Percentiles rank a stretch among this genome's conserved stretches.
Conservation (phyloP, 1,139 yeast species). For the Candida sanyaensis region DNA sequence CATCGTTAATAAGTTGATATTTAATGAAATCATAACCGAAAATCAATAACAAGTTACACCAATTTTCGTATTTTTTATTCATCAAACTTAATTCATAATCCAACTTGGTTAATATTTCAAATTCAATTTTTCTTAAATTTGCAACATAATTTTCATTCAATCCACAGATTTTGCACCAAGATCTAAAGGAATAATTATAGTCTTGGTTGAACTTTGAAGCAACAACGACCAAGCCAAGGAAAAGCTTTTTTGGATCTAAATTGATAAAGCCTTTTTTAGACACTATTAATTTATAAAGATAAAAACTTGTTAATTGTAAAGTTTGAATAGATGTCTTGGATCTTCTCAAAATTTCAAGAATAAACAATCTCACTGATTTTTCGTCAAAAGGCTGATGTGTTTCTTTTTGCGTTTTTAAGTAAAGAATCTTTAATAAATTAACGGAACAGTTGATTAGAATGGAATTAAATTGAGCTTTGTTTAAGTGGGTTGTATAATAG, state of each 20-base stretch:
- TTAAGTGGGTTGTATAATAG: conserved; percentile 42
- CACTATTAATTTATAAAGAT: conserved; percentile 51
- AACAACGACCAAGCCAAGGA: conserved; percentile 65
- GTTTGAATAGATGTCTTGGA: conserved; percentile 68
- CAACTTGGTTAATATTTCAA: conserved; percentile 52
- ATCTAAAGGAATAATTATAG: conserved; percentile 63
- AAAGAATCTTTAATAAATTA: conserved; percentile 39
- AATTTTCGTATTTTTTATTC: conserved; percentile 50
- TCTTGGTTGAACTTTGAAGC: conserved; percentile 77
- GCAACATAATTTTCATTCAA: conserved; percentile 33
- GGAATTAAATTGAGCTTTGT: conserved; percentile 43
- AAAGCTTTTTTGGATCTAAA: conserved; percentile 62
- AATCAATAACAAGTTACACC: conserved; percentile 50
- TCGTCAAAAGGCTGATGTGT: conserved; percentile 12
- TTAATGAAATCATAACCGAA: conserved; percentile 48
- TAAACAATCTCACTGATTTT: conserved; percentile 42
- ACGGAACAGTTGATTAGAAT: conserved; percentile 41
- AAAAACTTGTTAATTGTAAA: conserved; percentile 67
- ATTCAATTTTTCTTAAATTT: conserved; percentile 56
- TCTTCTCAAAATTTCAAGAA: conserved; percentile 66
- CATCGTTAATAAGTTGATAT: conserved; percentile 21
- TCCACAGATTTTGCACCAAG: conserved; percentile 82
- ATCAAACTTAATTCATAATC: conserved; percentile 59
- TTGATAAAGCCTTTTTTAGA: conserved; percentile 9
- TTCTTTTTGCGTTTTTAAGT: conserved; percentile 15